Percentiles rank a stretch among this genome's conserved stretches.
Conservation (phyloP, 768 basidiomycete species). For the Trametes gibbosa region DNA sequence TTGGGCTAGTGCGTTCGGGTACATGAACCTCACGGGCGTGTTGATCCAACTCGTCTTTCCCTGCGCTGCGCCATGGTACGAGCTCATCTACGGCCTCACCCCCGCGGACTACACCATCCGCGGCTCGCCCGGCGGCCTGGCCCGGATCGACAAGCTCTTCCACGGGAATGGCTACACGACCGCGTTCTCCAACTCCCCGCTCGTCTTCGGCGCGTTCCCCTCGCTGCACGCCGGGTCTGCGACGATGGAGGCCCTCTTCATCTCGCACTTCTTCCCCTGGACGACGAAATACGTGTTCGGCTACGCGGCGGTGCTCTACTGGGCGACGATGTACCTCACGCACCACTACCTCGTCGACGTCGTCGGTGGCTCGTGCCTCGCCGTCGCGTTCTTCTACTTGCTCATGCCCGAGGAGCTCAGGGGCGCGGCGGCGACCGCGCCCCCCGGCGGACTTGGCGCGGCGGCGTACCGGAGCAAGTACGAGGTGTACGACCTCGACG, state of each 20-base stretch:
- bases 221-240: conserved; percentile 88
- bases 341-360: conserved; percentile 99
- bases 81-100: conserved; percentile 92
- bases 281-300: conserved; percentile 67
- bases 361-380: conserved; percentile 88
- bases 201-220: conserved; percentile 97
- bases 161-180: conserved; percentile 71
- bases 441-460: conserved; percentile 43
- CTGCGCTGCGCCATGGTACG: conserved; percentile 97
- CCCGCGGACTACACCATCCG: conserved; percentile 91
- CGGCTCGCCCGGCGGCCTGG: conserved; percentile 91
- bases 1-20: conserved; percentile 88
- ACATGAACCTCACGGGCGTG: conserved; percentile 88
- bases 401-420: conserved; percentile 82
- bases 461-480: conserved; percentile 54
- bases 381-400: conserved; percentile 83
- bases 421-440: conserved; percentile 47
- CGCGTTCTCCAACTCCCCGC: conserved; percentile 81
- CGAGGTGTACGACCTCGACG: conserved; percentile 74
- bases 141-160: conserved; percentile 88
- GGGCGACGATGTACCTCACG: conserved; percentile 98
- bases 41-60: conserved; percentile 86
- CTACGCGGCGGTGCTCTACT: conserved; percentile 86
- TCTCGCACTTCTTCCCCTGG: conserved; percentile 92
- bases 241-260: conserved; percentile 89